phyloP scores from a whole-genome alignment of 345 rosid genomes.

The Lumnitzera littorea region DNA sequence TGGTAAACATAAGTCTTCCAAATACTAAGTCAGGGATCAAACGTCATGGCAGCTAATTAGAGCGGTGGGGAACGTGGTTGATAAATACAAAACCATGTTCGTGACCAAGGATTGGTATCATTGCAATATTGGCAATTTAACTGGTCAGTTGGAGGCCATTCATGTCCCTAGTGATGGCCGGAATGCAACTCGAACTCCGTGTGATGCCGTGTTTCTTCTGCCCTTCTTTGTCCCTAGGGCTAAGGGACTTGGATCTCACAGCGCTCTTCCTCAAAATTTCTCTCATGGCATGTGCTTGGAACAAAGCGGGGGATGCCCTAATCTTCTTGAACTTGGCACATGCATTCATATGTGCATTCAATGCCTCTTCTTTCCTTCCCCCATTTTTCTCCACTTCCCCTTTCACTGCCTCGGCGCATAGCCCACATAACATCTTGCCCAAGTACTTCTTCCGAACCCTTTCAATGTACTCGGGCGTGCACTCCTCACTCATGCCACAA shows the following conservation, averaged over 20 bases:
- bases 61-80: too few species aligned
- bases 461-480: conserved; percentile 76
- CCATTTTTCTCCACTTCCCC: conserved; percentile 70
- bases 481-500: conserved; percentile 89
- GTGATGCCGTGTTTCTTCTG: conserved; percentile 33
- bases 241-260: conserved; percentile 38
- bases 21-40: too few species aligned
- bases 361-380: conserved; percentile 47
- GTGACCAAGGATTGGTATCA: too few species aligned
- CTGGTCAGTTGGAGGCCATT: conserved; percentile 15
- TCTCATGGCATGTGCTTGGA: conserved; percentile 87
- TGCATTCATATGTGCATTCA: conserved; percentile 62
- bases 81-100: too few species aligned
- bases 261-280: conserved; percentile 55
- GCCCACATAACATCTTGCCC: conserved; percentile 86
- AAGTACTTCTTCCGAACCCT: conserved; percentile 47
- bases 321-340: conserved; percentile 77
- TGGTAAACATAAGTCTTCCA: too few species aligned
- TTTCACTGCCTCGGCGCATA: conserved; percentile 85
- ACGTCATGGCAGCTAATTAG: too few species aligned
- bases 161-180: conserved; percentile 65
- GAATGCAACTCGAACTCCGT: conserved; percentile 82
- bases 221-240: conserved; percentile 31
- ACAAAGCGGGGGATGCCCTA: conserved; percentile 71
- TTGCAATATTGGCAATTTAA: too few species aligned